Evolutionary conservation across 2,329 filamentous ascomycete genomes (phyloP), one percentile per base, ranked within the genome.

Genomic region (Apiospora koreana): DNA sequence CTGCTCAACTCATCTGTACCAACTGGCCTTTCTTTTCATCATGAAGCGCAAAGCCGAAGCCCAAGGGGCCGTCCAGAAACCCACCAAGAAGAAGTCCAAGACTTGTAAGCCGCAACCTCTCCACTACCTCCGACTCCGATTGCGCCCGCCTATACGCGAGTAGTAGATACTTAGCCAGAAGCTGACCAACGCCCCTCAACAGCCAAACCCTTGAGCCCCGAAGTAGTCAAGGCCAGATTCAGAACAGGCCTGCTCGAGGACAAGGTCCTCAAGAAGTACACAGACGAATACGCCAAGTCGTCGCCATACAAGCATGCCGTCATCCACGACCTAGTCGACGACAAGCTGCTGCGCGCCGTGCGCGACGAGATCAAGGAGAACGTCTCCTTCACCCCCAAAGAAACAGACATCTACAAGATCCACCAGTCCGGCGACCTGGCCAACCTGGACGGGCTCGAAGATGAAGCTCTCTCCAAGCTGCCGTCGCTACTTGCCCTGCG

Each of bases 331-430:
- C 86, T 99, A 58, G 92, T 98, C 79, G 86, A 96, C 81, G 92
- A 95, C 76, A 81, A 86, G 65, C 91, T 99, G 23, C 89, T 99
- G 65, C 95, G 95, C 77, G 87, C 89, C 69, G 96, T 99, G 71
- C 94, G 96, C 79, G 84, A 88, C 77, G 96, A 99, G 84, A 95
- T 98, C 81, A 92, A 92, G 81, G 87, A 92, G 75, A 95, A 97
- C 79, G 93, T 99, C 75, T 91, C 93, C 75, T 99, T 99, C 84
- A 98, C 96, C 16, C 95, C 95, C 76, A 99, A 99, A 82, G 96
- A 99, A 83, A 99, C 96, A 65, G 96, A 99, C 81, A 99, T 99
- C 77, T 99, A 99, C 88, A 97, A 97, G 83, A 98, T 99, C 79
- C 95, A 98, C 87, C 96, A 99, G 85, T 98, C 95, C 5, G 96